These are phyloP conservation scores for Aspergillus terreus DNA, from an alignment of 2,329 filamentous ascomycete species.

Conservation along the genomic window DNA sequence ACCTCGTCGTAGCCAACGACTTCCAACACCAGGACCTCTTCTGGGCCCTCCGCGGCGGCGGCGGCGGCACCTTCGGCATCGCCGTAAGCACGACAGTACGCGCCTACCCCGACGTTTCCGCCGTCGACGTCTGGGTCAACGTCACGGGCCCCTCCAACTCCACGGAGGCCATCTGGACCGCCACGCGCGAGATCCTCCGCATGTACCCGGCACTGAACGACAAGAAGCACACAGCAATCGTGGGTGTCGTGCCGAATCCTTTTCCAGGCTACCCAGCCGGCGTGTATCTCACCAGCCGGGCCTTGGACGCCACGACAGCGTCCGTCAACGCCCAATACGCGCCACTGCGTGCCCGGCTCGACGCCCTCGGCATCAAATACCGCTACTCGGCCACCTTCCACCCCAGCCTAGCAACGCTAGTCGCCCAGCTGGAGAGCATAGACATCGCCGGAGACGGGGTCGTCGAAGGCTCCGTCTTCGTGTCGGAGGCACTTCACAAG, in stretches of 20 bases:
- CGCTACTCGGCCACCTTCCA: neutral
- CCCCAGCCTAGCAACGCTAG: neutral
- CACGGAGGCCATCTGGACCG: neutral
- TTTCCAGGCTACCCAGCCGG: neutral
- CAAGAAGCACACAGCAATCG: neutral
- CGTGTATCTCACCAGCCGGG: neutral
- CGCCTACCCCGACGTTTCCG: slow-evolving; percentile 36
- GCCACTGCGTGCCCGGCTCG: neutral
- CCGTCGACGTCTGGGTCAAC: slow-evolving; percentile 14
- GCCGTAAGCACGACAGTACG: slow-evolving; percentile 36
- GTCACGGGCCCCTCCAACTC: neutral
- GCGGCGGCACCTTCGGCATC: slow-evolving; percentile 18
- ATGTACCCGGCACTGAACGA: neutral
- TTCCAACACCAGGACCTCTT: slow-evolving; percentile 45
- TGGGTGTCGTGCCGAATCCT: neutral
- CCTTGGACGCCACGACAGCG: no score
- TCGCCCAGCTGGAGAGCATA: neutral
- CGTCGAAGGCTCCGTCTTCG: neutral
- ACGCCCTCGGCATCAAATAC: neutral
- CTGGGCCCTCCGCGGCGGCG: slow-evolving; percentile 41
- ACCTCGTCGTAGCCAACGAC: slow-evolving; percentile 43
- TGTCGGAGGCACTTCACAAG: slow-evolving; percentile 10
- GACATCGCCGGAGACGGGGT: neutral
- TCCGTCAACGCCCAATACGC: neutral
- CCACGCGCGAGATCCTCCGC: neutral